Conservation (phyloP, 495 filamentous ascomycete species). For the Friedmanniomyces endolithicus region DNA sequence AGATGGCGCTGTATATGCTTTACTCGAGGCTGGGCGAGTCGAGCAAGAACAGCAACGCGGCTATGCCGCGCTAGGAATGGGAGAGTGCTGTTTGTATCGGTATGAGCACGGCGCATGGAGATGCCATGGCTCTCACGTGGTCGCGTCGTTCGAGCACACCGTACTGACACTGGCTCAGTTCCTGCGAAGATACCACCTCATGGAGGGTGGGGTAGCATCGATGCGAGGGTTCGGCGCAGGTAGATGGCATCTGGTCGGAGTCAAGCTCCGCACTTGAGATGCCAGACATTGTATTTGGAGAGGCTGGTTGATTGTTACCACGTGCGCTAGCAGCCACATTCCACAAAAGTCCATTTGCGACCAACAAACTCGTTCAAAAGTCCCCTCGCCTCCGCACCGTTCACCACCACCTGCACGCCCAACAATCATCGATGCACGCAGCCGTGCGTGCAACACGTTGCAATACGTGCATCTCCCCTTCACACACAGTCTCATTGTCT, state of each 20-base stretch:
- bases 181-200: no score
- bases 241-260: background rate
- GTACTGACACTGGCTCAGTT: no score
- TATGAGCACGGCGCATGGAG: no score
- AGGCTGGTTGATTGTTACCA: background rate
- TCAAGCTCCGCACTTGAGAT: background rate
- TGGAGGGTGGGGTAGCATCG: no score
- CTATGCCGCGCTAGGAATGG: conserved; percentile 15
- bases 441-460: background rate
- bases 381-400: background rate
- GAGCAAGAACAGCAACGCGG: conserved; percentile 16
- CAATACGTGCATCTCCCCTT: background rate
- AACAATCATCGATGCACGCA: background rate
- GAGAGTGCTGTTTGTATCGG: background rate
- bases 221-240: background rate
- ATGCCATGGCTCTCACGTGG: no score
- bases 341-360: conserved; percentile 7
- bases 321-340: conserved; percentile 4
- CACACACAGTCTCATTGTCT: conserved; percentile 2
- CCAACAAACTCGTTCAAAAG: background rate
- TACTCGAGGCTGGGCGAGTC: conserved; percentile 89
- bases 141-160: no score
- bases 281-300: background rate
- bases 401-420: background rate
- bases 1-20: conserved; percentile 98